Percentiles rank a stretch among this genome's conserved stretches.
These are phyloP conservation scores for Vairimorpha ceranae DNA, from an alignment of 371 early-diverging fungal genomes.

Conservation along the genomic window DNA sequence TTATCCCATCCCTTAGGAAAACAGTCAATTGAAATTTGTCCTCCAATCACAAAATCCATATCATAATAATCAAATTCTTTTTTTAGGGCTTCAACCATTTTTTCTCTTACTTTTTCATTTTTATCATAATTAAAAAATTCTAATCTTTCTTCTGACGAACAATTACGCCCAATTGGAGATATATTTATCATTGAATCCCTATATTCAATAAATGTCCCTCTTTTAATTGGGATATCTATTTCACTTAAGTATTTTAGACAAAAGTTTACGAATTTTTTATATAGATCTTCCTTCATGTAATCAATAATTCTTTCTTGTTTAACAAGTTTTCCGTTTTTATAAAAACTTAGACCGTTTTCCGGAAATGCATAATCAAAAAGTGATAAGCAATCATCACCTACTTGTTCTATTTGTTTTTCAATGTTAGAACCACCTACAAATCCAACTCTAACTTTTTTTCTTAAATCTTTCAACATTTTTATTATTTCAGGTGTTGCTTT, in stretches of 20 bases:
- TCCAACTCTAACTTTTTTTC: constrained; percentile 81
- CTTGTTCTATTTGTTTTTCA: constrained; percentile 89
- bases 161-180: constrained; percentile 94
- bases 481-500: constrained; percentile 70
- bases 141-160: constrained; percentile 78
- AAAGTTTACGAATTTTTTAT: constrained; percentile 82
- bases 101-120: constrained; percentile 65
- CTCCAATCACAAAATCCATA: constrained; percentile 91
- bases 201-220: constrained; percentile 96
- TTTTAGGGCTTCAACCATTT: constrained; percentile 76
- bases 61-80: constrained; percentile 75
- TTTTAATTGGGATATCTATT: constrained; percentile 69
- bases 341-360: constrained; percentile 95
- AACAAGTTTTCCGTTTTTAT: constrained; percentile 68
- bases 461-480: constrained; percentile 70
- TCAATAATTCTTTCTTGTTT: constrained; percentile 74
- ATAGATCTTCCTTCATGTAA: constrained; percentile 87
- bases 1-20: constrained; percentile 93
- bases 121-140: constrained; percentile 85
- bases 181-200: constrained; percentile 98
- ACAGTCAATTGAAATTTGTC: constrained; percentile 98
- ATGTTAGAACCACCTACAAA: constrained; percentile 98
- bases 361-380: constrained; percentile 93
- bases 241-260: constrained; percentile 83
- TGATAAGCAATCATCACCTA: constrained; percentile 75